These are phyloP conservation scores for Primulina eburnea DNA, from an alignment of 257 asterid species.

Conservation along the genomic window DNA sequence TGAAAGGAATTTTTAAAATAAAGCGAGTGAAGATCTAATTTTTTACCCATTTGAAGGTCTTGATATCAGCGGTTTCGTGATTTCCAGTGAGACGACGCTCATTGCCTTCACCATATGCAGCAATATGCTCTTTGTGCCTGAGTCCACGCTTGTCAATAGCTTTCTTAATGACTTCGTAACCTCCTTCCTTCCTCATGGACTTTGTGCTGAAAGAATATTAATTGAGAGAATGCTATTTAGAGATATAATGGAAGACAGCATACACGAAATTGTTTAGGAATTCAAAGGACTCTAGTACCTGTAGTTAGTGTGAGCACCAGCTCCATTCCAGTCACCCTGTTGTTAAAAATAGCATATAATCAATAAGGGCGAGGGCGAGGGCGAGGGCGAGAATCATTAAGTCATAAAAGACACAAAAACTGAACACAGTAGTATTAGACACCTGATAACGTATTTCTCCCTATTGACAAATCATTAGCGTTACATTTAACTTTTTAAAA, in stretches of 20 bases:
- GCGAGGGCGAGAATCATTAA: too few species aligned
- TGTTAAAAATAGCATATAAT: not conserved
- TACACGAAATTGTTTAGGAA: not conserved
- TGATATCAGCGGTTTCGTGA: conserved; percentile 27
- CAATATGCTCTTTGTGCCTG: conserved; percentile 33
- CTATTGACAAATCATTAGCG: too few species aligned
- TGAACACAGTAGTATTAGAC: too few species aligned
- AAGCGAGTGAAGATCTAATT: too few species aligned
- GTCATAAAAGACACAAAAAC: too few species aligned
- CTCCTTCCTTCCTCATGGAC: conserved; percentile 30
- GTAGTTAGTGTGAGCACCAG: conserved; percentile 37
- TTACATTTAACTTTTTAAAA: not conserved
- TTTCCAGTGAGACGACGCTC: conserved; percentile 29
- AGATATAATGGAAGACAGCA: too few species aligned
- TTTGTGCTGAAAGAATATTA: conserved; percentile 23
- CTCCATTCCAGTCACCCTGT: conserved; percentile 39
- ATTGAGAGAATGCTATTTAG: not conserved
- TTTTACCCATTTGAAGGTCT: conserved; percentile 27
- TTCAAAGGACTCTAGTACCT: conserved; percentile 15
- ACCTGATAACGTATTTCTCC: too few species aligned
- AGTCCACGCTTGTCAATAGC: conserved; percentile 30
- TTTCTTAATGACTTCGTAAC: conserved; percentile 30
- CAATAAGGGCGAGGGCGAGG: too few species aligned
- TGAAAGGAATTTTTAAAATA: too few species aligned
- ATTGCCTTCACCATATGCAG: conserved; percentile 32